These are phyloP conservation scores for Solanum chiquidenum DNA, from an alignment of 257 asterid genomes.

Conservation along the genomic window DNA sequence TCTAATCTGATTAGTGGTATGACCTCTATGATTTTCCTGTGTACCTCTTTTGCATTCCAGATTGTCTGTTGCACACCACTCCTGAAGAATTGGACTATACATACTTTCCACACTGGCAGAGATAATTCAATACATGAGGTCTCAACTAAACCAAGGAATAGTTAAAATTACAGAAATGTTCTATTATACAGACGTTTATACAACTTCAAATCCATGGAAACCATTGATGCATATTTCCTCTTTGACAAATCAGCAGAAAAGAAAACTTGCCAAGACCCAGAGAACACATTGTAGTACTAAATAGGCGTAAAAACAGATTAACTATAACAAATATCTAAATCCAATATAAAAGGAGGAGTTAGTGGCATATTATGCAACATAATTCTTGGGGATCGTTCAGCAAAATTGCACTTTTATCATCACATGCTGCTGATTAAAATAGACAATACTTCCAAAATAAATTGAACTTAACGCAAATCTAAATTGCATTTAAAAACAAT, in stretches of 20 bases:
- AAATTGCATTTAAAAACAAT: background rate
- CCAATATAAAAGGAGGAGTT: background rate
- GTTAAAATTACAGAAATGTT: background rate
- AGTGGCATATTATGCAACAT: background rate
- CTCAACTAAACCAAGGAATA: background rate
- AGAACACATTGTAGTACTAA: background rate
- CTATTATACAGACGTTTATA: background rate
- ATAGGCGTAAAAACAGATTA: background rate
- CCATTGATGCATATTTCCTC: background rate
- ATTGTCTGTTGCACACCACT: background rate
- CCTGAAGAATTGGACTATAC: background rate
- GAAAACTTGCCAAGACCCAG: background rate
- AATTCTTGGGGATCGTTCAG: background rate
- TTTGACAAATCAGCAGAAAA: background rate
- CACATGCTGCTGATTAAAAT: background rate
- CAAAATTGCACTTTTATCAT: background rate
- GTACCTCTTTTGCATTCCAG: background rate
- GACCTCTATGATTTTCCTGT: background rate
- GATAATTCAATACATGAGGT: background rate
- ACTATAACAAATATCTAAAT: background rate
- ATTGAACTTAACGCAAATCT: background rate
- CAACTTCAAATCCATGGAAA: background rate
- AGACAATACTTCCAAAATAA: background rate
- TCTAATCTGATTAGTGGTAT: background rate
- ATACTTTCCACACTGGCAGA: background rate